A percentile compares a stretch with the other conserved stretches of the same genome.
phyloP scores from a whole-genome alignment of 2,329 filamentous ascomycete genomes.

The Microdochium paspali region DNA sequence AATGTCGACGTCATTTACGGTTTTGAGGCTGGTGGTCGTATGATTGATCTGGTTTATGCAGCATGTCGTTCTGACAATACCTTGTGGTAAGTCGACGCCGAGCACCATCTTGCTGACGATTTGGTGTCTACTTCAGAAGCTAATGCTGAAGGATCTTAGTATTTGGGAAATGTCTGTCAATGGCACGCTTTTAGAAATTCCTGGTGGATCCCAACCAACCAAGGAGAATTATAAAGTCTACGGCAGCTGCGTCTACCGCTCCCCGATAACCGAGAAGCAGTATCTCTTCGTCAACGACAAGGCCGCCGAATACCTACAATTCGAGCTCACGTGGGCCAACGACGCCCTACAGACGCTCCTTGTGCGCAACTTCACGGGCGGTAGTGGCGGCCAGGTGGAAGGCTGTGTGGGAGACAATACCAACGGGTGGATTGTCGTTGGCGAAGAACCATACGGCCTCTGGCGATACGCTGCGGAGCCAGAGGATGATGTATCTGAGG shows the following conservation, averaged over 20 bases:
- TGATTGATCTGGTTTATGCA: slow-evolving; percentile 37
- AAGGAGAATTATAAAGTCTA: slow-evolving; percentile 36
- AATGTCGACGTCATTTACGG: slow-evolving; percentile 45
- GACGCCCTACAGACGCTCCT: slow-evolving; percentile 33
- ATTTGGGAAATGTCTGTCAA: slow-evolving; percentile 38
- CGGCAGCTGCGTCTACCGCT: slow-evolving; percentile 42
- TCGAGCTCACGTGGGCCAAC: slow-evolving; percentile 31
- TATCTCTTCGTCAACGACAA: slow-evolving; percentile 48
- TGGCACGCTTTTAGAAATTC: slow-evolving; percentile 30
- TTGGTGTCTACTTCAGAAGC: too few relatives aligned
- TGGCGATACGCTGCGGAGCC: slow-evolving; percentile 45
- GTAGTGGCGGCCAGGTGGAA: slow-evolving; percentile 42
- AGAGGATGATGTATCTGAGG: slow-evolving; percentile 21
- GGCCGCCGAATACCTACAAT: slow-evolving; percentile 42
- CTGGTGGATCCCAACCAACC: slow-evolving; percentile 35
- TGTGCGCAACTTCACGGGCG: slow-evolving; percentile 39
- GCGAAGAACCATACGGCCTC: slow-evolving; percentile 40
- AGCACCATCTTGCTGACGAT: too few relatives aligned
- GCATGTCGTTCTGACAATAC: slow-evolving; percentile 41
- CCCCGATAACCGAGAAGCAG: slow-evolving; percentile 33
- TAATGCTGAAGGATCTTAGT: slow-evolving; percentile 19
- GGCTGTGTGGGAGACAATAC: slow-evolving; percentile 43
- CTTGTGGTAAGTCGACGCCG: slow-evolving; percentile 31
- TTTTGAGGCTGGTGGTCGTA: slow-evolving; percentile 31
- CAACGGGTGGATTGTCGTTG: slow-evolving; percentile 39